Percentiles rank a stretch among this genome's conserved stretches.
Evolutionary conservation across 2,329 filamentous ascomycete species (phyloP).

Genomic region (Elsinoe necatrix): DNA sequence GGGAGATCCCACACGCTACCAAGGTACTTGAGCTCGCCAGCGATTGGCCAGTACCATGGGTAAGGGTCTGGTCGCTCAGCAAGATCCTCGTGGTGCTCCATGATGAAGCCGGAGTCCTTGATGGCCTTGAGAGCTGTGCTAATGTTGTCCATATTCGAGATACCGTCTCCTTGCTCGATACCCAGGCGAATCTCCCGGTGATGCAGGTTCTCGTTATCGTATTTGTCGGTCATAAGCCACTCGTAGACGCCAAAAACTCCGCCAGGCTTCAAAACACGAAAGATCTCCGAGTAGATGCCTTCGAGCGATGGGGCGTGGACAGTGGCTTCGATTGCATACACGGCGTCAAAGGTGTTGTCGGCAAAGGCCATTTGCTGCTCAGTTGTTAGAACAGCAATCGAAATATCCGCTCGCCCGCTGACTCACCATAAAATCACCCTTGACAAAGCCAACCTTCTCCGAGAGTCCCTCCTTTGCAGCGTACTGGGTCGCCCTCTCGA

Average conservation of each 20-base stretch:
- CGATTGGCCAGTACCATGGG: constrained; percentile 92
- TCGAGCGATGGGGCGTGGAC: constrained; percentile 86
- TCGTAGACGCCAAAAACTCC: constrained; percentile 96
- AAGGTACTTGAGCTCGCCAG: constrained; percentile 77
- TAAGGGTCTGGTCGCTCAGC: constrained; percentile 64
- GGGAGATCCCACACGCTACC: constrained; percentile 70
- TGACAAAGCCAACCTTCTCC: constrained; percentile 74
- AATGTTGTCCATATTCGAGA: constrained; percentile 92
- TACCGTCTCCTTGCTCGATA: constrained; percentile 93
- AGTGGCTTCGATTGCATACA: constrained; percentile 96
- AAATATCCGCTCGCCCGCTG: background rate
- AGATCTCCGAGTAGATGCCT: constrained; percentile 90
- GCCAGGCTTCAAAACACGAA: constrained; percentile 89
- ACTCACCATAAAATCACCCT: constrained; percentile 87
- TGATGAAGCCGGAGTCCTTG: constrained; percentile 75
- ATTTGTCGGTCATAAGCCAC: constrained; percentile 96
- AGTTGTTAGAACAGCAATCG: constrained; percentile 17
- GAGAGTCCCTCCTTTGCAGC: constrained; percentile 72
- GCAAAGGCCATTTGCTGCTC: constrained; percentile 86
- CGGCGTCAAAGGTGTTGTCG: constrained; percentile 84
- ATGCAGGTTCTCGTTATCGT: constrained; percentile 77
- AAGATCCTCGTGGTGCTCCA: constrained; percentile 78
- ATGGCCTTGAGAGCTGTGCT: constrained; percentile 75
- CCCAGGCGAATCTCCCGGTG: constrained; percentile 87
- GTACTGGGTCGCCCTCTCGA: constrained; percentile 82